Evolutionary conservation across 2,329 filamentous ascomycete species (phyloP).

Genomic region (Zymoseptoria pseudotritici): DNA sequence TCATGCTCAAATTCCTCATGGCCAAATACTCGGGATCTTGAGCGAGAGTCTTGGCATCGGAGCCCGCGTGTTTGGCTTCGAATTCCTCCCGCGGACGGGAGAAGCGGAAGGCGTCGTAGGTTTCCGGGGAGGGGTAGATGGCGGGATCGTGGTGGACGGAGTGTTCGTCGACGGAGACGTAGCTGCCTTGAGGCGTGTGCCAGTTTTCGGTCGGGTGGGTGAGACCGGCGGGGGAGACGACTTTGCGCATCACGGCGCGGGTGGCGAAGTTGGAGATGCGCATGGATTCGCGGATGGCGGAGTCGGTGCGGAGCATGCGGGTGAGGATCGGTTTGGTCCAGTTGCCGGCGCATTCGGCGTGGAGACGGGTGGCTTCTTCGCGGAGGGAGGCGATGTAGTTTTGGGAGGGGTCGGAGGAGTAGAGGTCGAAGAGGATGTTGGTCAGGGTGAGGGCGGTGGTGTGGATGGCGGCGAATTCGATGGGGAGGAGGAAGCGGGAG

Average conservation of each 20-base stretch:
- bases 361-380: constrained; percentile 23
- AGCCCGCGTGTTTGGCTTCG: constrained; percentile 8
- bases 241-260: constrained; percentile 20
- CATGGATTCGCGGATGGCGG: constrained; percentile 27
- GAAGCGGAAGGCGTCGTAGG: constrained; percentile 29
- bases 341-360: constrained; percentile 8
- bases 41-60: constrained; percentile 6
- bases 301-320: constrained; percentile 23
- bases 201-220: constrained; percentile 16
- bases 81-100: constrained; percentile 18
- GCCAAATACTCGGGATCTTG: constrained; percentile 13
- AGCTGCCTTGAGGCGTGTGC: constrained; percentile 19
- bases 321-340: constrained; percentile 21
- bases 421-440: constrained; percentile 42
- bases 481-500: constrained; percentile 46
- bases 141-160: constrained; percentile 24
- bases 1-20: constrained; percentile 20
- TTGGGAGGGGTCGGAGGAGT: constrained; percentile 33
- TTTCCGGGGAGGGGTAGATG: constrained; percentile 22
- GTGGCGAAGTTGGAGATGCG: constrained; percentile 21
- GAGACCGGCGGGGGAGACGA: constrained; percentile 23
- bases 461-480: constrained; percentile 54
- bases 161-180: constrained; percentile 16
- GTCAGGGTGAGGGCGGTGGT: constrained; percentile 49
- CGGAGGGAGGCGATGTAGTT: constrained; percentile 30